Base-by-base conservation (phyloP, 257 asterid species). In the Solanum lycopersicoides region DNA sequence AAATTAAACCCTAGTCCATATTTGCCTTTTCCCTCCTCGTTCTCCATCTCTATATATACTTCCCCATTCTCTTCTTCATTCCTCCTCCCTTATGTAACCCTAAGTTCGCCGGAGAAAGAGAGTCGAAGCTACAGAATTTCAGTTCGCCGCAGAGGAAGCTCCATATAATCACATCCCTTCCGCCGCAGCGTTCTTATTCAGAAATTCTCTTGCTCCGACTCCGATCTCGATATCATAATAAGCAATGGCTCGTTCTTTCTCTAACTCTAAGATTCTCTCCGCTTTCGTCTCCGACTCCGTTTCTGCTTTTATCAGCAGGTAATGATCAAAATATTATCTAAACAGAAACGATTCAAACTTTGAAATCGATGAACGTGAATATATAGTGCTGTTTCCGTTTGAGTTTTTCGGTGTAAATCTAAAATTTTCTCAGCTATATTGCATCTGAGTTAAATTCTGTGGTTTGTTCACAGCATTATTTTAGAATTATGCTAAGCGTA, bases 211-310 rank as follows among this genome's bases (percentile, higher is more conserved):
- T 3, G 85, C 85, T 50, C 12, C 84, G 65, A 42, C 60, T 76
- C 65, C 28, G 66, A 66, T 68, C 23, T 35, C 37, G 25, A 66
- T 50, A 37, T 37, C 39, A 37, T 23, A 3, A 9, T 2, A 47
- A 59, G 32, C 12, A 44, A 91, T 92, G 92, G 93, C 94, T 89
- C 88, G 84, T 80, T 89, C 87, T 73, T 82, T 89, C 75, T 79
- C 88, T 23, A 75, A 66, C 87, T 88, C 90, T 11, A 92, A 88
- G 89, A 9, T 88, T 35, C 14, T 90, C 60, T 88, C 90, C 68
- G 89, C 93, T 76, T 83, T 87, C 63, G 77, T 90, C 21, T 76
- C 84, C 20, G 87, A 90, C 50, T 65, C 79, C 14, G 50, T 92
- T 88, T 88, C 88, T 41, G 59, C 82, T 82, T 83, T 88, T 35